A percentile compares a stretch with the other conserved stretches of the same genome.
Evolutionary conservation across 2,329 filamentous ascomycete species (phyloP).

Genomic region (Xylaria sp.): DNA sequence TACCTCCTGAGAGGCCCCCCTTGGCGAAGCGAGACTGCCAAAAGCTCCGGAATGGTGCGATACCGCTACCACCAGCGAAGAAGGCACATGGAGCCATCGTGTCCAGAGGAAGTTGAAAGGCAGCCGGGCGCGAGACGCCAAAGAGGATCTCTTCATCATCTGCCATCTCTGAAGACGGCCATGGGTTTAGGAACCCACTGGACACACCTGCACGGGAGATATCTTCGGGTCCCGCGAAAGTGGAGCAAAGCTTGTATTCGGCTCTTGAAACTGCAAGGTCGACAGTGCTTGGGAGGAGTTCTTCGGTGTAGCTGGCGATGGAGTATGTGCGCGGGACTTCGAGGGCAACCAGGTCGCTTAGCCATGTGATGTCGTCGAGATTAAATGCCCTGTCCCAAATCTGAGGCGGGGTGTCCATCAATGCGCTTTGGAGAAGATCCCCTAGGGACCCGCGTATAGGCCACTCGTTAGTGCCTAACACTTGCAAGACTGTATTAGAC

Average conservation of each 20-base stretch:
- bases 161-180: slow-evolving; percentile 51
- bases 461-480: slow-evolving; percentile 63
- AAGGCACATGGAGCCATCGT: slow-evolving; percentile 62
- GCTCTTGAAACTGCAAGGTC: slow-evolving; percentile 64
- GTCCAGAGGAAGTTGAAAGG: slow-evolving; percentile 64
- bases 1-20: slow-evolving; percentile 41
- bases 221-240: slow-evolving; percentile 52
- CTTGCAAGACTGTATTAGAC: slow-evolving; percentile 60
- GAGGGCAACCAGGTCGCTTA: slow-evolving; percentile 58
- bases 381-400: slow-evolving; percentile 64
- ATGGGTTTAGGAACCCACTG: slow-evolving; percentile 66
- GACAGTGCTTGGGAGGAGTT: slow-evolving; percentile 62
- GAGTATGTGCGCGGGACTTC: slow-evolving; percentile 65
- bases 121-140: slow-evolving; percentile 63
- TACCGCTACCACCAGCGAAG: slow-evolving; percentile 65
- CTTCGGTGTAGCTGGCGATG: slow-evolving; percentile 62
- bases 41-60: slow-evolving; percentile 65
- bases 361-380: slow-evolving; percentile 58
- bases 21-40: slow-evolving; percentile 58
- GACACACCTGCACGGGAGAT: slow-evolving; percentile 59
- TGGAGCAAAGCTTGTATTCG: slow-evolving; percentile 60
- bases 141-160: slow-evolving; percentile 61
- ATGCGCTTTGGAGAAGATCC: slow-evolving; percentile 61
- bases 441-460: slow-evolving; percentile 62
- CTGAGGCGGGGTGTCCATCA: slow-evolving; percentile 59